Base-by-base conservation (phyloP, 2,329 filamentous ascomycete genomes). In the Arthrobotrys megalospora region DNA sequence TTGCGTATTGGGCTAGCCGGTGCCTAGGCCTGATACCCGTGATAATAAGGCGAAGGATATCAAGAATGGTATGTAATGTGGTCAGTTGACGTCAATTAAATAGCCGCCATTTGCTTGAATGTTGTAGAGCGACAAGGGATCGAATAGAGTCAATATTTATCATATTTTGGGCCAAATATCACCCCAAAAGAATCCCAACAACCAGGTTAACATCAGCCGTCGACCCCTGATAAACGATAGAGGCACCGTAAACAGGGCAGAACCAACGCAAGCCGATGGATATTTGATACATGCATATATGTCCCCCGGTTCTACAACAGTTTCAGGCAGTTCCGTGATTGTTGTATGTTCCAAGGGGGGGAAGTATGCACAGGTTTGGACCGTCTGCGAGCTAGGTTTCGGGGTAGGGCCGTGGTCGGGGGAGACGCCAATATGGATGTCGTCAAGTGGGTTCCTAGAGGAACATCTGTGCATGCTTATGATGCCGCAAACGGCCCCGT, bases 1-100 rank as follows among this genome's bases (percentile, higher is more conserved):
- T n/a, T 60, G 36, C 24, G 5, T 28, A 28, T 28, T 28, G 24
- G n/a, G 55, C n/a, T 60, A 43, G 55, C 55, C 36, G 55, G 55
- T 60, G 55, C 55, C 55, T 60, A 60, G 19, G 36, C 36, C 28
- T 24, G 10, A 24, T 43, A n/a, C 12, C 36, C 36, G 12, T 19
- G 32, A 38, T 58, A 58, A 43, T 43, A 16, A 34, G 28, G n/a
- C 19, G 32, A 55, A 43, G 16, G 32, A 41, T 28, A 60, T 43
- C 34, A 41, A n/a, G 12, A 38, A 19, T 55, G 4, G 48, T 16
- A 43, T 28, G 16, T n/a, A 36, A 11, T 36, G 19, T 60, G 36
- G 21, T 28, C 19, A 43, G 10, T 60, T 60, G 36, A 60, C 36
- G 36, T 43, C 36, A 43, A 43, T 28, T 32, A 36, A 60, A 36